These are phyloP conservation scores for Coelastrella sp. DNA, from an alignment of 139 green algal genomes.

Conservation along the genomic window DNA sequence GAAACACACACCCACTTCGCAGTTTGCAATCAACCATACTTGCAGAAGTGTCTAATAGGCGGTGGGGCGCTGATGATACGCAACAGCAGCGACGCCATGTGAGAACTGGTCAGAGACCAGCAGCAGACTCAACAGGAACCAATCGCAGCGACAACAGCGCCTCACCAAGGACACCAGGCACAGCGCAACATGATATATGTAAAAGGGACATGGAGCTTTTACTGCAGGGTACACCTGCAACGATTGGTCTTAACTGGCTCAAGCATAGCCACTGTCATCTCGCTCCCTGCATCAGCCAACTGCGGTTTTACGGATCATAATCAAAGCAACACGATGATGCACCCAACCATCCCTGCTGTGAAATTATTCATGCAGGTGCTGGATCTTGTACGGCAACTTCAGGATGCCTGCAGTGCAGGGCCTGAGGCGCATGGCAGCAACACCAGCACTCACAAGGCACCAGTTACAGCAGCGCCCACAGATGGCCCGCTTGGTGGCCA, in stretches of 20 bases:
- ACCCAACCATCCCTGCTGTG: neutral
- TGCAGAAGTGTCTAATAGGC: neutral
- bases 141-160: neutral
- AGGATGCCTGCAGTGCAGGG: neutral
- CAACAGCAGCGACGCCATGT: neutral
- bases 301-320: no score
- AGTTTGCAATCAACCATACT: neutral
- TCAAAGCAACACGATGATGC: no score
- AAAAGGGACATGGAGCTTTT: no score
- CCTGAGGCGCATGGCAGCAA: neutral
- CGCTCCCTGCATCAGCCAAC: no score
- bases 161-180: no score
- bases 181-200: no score
- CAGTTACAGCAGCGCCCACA: neutral
- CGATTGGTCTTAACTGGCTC: no score
- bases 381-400: neutral
- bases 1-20: no score
- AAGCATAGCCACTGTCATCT: no score
- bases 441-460: conserved; percentile 19
- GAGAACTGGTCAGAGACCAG: neutral
- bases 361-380: neutral
- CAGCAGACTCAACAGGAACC: neutral
- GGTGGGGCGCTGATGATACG: neutral
- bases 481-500: neutral
- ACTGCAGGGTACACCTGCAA: no score